Evolutionary conservation across 805 yeast species (phyloP), one percentile per base, ranked within the genome.

Genomic region (Nakazawaea populi): DNA sequence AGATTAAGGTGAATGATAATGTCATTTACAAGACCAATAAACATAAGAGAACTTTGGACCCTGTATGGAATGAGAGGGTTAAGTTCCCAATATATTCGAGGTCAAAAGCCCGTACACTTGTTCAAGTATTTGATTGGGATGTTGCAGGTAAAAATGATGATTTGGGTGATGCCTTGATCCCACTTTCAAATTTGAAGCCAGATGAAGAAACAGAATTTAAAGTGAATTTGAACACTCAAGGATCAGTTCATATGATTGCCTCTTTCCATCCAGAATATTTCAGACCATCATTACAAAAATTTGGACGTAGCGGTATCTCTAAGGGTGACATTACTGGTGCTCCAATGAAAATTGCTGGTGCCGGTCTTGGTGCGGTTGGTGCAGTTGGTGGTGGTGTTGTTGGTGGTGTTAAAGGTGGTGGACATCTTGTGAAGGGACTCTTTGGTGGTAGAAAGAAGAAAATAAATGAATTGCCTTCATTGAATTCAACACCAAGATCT

Each of bases 121-220:
- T 83, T 28, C 76, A 75, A 43, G 80, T 83, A 14, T 78, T 68
- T 59, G 94, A 87, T 65, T 87, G 92, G 92, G 94, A 87, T 66
- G 74, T 85, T 62, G 77, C 90, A 28, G 91, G 88, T 55, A 78
- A 75, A 47, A 80, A 83, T 65, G 87, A 81, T 55, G 62, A 74
- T 28, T 64, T 87, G 47, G 91, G 91, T 42, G 58, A 66, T 35
- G 77, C 75, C 6, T 56, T 54, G 1, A 55, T 87, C 36, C 84
- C 84, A 56, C 63, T 83, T 14, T 65, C 78, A 1, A 54, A 71
- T 2, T 57, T 87, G 40, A 70, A 70, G n/a, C 77, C 83, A 1
- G 67, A 67, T 29, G 63, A 73, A 40, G 52, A 53, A 7, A 59
- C 73, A 11, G 70, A 72, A 10, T 72, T 83, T 58, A 70, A 72